Evolutionary conservation across 768 basidiomycete species (phyloP).

Genomic region (Leccinum arenicola): DNA sequence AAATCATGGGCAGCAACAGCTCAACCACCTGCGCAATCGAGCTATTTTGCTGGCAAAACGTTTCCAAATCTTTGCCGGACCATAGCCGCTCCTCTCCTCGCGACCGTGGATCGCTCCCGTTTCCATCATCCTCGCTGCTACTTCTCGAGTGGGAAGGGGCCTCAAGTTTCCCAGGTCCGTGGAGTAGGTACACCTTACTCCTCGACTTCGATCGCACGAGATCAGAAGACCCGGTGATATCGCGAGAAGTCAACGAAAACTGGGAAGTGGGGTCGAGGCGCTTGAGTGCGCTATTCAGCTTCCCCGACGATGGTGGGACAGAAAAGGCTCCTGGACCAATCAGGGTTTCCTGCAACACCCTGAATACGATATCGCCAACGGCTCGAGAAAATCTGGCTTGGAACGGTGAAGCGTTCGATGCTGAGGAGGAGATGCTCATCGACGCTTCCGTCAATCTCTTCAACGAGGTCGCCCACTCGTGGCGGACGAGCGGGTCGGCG

Average conservation of each 20-base stretch:
- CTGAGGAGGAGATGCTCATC: conserved; percentile 20
- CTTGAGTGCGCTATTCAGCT: conserved; percentile 35
- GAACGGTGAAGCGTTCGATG: conserved; percentile 34
- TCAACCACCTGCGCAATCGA: conserved; percentile 74
- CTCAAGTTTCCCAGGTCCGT: conserved; percentile 64
- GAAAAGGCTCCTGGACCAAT: conserved; percentile 41
- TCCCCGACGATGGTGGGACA: conserved; percentile 23
- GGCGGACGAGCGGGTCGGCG: conserved; percentile 70
- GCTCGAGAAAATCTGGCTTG: conserved; percentile 56
- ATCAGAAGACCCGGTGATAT: conserved; percentile 24
- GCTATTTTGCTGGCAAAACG: conserved; percentile 89
- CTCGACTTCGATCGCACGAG: conserved; percentile 68
- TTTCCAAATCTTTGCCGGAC: conserved; percentile 81
- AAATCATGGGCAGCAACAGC: conserved; percentile 50
- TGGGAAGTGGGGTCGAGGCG: conserved; percentile 28
- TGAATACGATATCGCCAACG: conserved; percentile 73
- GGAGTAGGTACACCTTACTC: conserved; percentile 63
- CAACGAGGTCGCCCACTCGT: conserved; percentile 70
- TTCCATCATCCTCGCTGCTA: conserved; percentile 32
- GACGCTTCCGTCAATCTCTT: conserved; percentile 64
- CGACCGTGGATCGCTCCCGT: conserved; percentile 31
- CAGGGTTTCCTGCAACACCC: conserved; percentile 81
- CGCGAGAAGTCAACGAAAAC: conserved; percentile 26
- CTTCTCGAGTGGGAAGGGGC: conserved; percentile 27
- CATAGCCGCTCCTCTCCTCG: conserved; percentile 52